Evolutionary conservation across 164 flowering plant genomes (phyloP), one percentile per base, ranked within the genome.

Genomic region (Dillenia turbinata): DNA sequence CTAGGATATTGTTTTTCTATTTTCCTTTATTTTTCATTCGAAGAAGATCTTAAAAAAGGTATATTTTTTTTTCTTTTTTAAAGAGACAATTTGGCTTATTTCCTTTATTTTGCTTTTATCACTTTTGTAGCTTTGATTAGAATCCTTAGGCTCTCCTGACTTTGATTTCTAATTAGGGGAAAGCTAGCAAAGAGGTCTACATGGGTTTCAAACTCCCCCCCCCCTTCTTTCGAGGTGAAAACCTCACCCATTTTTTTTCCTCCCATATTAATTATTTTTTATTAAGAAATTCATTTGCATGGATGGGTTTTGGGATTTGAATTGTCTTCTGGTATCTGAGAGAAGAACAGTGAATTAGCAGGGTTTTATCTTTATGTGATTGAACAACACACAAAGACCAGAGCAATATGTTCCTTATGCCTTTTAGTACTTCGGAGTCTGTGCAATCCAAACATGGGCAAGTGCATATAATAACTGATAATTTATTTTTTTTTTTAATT

Each of bases 311-410:
- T 59, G 71, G 74, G 60, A 26, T 59, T 71, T 72, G 67, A 65
- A 57, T 26, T 57, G 19, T 60, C 40, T 17, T 65, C 77, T 66
- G 76, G 54, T 55, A 58, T 61, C 65, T 61, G 72, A 49, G 57
- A 65, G 62, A 65, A 65, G 54, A 71, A 56, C 70, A 69, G 69
- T 72, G 40, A 33, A 33, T 4, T 5, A 4, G 40, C 40, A 4
- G 40, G 7, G 40, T 68, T 49, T 70, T 63, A 64, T 67, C 60
- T 82, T 75, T 74, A 68, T 74, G 79, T 81, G 87, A 87, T 85
- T 78, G 78, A 85, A 83, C 90, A 69, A 79, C 77, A 71, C 87
- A 71, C 66, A 61, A 85, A 83, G 40, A 33, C 40, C 40, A 33
- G 7, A 33, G 40, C 40, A 33, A 33, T 33, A 76, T 80, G 85